phyloP scores from a whole-genome alignment of 2,329 filamentous ascomycete genomes.

The Ascochyta koolunga region DNA sequence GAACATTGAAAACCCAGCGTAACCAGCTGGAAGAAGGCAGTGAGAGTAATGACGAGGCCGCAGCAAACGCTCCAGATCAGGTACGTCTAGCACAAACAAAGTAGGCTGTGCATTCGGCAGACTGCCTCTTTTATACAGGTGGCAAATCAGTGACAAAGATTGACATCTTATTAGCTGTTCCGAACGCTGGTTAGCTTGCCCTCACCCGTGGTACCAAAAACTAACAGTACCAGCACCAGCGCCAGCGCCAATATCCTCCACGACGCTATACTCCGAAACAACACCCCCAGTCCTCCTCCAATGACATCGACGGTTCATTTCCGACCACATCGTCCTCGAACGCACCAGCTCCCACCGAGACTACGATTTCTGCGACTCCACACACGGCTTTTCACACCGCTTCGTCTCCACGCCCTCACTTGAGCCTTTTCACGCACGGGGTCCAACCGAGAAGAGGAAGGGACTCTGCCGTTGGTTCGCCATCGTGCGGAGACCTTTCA shows the following conservation, averaged over 20 bases:
- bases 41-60: conserved; percentile 11
- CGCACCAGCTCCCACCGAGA: neutral
- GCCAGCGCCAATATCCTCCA: conserved; percentile 9
- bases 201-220: neutral
- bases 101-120: neutral
- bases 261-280: conserved; percentile 8
- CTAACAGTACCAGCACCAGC: conserved; percentile 20
- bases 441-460: neutral
- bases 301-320: neutral
- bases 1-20: conserved; percentile 7
- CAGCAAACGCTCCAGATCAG: conserved; percentile 13
- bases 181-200: neutral
- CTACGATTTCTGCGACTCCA: no score
- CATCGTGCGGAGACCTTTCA: conserved; percentile 5
- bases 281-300: neutral
- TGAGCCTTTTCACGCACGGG: neutral
- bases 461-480: conserved; percentile 12
- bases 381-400: neutral
- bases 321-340: neutral
- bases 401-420: neutral
- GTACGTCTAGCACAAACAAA: conserved; percentile 7
- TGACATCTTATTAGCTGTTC: neutral
- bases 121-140: neutral
- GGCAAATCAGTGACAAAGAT: neutral
- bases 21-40: conserved; percentile 8